Conservation (phyloP, 331 rosid genomes). For the Prunus yedoensis region DNA sequence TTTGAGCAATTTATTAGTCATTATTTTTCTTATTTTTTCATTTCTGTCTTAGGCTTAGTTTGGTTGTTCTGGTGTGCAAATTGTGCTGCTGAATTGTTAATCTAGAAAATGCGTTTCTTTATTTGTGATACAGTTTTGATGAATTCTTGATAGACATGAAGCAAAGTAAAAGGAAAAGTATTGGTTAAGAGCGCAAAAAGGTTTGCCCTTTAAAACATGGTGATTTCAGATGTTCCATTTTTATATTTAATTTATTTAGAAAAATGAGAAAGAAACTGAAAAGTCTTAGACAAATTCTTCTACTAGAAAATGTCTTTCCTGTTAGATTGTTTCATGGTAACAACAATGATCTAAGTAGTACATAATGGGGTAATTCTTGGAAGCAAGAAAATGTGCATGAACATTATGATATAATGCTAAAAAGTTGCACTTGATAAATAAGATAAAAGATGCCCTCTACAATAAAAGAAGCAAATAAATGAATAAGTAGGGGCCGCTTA, state of each 20-base stretch:
- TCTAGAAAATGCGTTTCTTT: not conserved
- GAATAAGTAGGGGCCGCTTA: not conserved
- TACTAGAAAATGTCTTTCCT: not conserved
- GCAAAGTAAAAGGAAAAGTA: constrained; percentile 83
- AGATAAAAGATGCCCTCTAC: not conserved
- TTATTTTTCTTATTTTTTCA: not conserved
- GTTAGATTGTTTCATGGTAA: not conserved
- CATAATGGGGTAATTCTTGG: not conserved
- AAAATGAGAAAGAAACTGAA: not conserved
- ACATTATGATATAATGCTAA: no score
- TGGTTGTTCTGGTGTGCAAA: not conserved
- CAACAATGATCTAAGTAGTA: not conserved
- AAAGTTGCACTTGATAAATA: not conserved
- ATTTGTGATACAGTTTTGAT: constrained; percentile 59
- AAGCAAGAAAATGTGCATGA: not conserved
- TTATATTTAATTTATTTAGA: not conserved
- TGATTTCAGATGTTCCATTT: constrained; percentile 5
- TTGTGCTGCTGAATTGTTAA: not conserved
- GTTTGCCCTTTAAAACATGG: constrained; percentile 31
- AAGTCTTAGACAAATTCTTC: not conserved
- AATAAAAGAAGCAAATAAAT: not conserved
- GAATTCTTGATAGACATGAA: constrained; percentile 92
- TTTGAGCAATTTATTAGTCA: not conserved
- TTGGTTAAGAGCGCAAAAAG: constrained; percentile 91
- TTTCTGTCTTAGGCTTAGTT: not conserved